Conservation (phyloP, 805 yeast genomes). For the Tetrapisispora namnaoensis region DNA sequence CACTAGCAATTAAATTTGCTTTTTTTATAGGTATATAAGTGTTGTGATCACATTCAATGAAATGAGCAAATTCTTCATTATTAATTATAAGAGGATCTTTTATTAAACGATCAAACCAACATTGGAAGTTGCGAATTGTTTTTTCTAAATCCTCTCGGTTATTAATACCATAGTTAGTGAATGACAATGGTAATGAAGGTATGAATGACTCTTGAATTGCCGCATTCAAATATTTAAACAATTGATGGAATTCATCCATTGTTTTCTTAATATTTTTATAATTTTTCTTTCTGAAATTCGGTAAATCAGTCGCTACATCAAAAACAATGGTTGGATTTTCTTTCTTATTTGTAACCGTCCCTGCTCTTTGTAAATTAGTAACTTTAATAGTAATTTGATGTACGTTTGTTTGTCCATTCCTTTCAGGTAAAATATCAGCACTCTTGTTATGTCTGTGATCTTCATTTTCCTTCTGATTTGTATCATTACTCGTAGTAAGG, state of each 20-base stretch:
- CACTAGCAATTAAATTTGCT: conserved; percentile 38
- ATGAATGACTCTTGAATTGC: conserved; percentile 89
- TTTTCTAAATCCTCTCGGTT: conserved; percentile 68
- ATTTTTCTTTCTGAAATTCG: conserved; percentile 58
- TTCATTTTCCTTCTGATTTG: not conserved
- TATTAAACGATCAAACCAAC: conserved; percentile 74
- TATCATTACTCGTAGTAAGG: not conserved
- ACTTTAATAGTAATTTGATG: conserved; percentile 46
- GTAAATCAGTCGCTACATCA: conserved; percentile 58
- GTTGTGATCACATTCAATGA: conserved; percentile 68
- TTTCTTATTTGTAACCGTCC: conserved; percentile 40
- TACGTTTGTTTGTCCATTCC: conserved; percentile 6
- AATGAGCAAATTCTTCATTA: conserved; percentile 81
- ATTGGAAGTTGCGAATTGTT: conserved; percentile 53
- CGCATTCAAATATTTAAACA: conserved; percentile 67
- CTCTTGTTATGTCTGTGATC: not conserved
- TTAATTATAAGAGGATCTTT: conserved; percentile 69
- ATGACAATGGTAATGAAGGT: conserved; percentile 72
- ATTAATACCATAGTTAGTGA: conserved; percentile 71
- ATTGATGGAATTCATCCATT: conserved; percentile 61
- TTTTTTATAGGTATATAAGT: conserved; percentile 41
- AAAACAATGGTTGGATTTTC: conserved; percentile 76
- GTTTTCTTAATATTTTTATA: conserved; percentile 76
- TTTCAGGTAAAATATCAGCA: conserved; percentile 6
- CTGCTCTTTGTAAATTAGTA: conserved; percentile 59